Base-by-base conservation (phyloP, 306 rosid species). In the Dalbergia cultrata region DNA sequence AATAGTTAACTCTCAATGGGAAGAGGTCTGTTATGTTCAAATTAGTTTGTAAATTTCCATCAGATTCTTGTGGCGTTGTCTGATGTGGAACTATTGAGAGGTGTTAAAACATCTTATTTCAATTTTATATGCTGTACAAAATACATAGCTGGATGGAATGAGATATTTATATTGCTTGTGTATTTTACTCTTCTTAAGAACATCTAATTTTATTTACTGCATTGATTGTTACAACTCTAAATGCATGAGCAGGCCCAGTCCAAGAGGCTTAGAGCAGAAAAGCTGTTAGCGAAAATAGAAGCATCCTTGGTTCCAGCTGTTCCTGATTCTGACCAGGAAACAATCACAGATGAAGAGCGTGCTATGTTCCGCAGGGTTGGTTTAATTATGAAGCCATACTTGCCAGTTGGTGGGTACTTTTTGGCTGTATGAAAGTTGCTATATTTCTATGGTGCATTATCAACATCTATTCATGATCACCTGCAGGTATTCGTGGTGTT, bases 301-400 rank as follows among this genome's bases (percentile, higher is more conserved):
- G 90, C 86, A 4, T 92, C 96, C 44, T 80, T 95, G 94, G 79
- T 93, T 81, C 98, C 94, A 77, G 88, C 88, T 57, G 90, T 90
- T 77, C 94, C 97, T 69, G 97, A 90, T 87, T 83, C 87, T 76
- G 93, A 92, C 80, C 92, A 89, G 81, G 99, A 96, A 89, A 90
- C 97, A 77, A 86, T 93, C 77, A 92, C 99, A 66, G 99, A 96
- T 81, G 98, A 95, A 90, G 99, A 96, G 67, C 88, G 98, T 1
- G 92, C 85, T 77, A 95, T 92, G 98, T 90, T 95, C 71, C 94
- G 97, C 67, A 77, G 87, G 53, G 91, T 93, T 89, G 99, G 98
- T 83, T 90, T 93, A 67, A 84, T 84, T 82, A 92, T 95, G 99
- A 95, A 92, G 53, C 90, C 98, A 12, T 90, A 93, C 92, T 86